Percentiles rank a stretch among this genome's conserved stretches.
These are phyloP conservation scores for Syzygium grande DNA, from an alignment of 345 rosid species.

Conservation along the genomic window DNA sequence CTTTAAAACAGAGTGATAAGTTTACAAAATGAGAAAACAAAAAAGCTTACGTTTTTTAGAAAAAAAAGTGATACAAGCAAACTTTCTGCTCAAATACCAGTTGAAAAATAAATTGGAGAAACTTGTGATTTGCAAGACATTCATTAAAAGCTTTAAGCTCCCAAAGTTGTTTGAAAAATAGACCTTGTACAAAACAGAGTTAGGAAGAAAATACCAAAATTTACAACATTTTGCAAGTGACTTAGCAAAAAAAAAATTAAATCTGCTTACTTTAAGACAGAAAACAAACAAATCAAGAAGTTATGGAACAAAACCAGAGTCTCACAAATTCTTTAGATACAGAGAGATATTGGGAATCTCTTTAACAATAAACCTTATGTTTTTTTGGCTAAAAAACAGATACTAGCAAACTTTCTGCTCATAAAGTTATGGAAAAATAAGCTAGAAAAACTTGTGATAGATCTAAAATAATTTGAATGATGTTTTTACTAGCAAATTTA, in stretches of 20 bases:
- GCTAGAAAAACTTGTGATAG: not conserved
- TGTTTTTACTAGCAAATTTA: not conserved
- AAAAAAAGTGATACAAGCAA: too few relatives aligned
- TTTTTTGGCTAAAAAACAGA: not conserved
- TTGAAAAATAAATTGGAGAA: too few relatives aligned
- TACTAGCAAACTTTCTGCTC: not conserved
- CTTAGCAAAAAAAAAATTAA: not conserved
- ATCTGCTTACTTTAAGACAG: not conserved
- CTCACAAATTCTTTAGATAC: not conserved
- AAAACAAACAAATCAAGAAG: not conserved
- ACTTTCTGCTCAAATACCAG: too few relatives aligned
- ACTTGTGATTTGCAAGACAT: too few relatives aligned
- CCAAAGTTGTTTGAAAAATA: too few relatives aligned
- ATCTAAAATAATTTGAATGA: not conserved
- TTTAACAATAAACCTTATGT: not conserved
- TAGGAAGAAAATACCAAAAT: too few relatives aligned
- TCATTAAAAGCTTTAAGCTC: too few relatives aligned
- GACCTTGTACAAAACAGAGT: too few relatives aligned
- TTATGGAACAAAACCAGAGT: not conserved
- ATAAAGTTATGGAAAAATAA: too few relatives aligned
- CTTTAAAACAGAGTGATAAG: too few relatives aligned
- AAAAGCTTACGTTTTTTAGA: too few relatives aligned
- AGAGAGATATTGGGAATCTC: not conserved
- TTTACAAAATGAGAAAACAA: too few relatives aligned
- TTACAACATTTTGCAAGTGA: not conserved